Base-by-base conservation (phyloP, 495 filamentous ascomycete species). In the Parathielavia appendiculata region DNA sequence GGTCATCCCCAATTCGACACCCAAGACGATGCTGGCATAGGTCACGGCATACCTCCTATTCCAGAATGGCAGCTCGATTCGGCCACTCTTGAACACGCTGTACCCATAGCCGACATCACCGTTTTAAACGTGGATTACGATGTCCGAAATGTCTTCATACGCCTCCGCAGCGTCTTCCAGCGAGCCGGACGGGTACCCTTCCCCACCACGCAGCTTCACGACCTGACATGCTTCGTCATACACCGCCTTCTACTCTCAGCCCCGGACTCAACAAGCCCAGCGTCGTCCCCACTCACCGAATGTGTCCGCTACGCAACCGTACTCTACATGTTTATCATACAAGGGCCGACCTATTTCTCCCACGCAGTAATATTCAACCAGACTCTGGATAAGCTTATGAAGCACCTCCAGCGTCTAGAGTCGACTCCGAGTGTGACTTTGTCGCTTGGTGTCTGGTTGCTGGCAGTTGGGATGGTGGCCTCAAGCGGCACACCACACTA, bases 321-420 rank as follows among this genome's bases (percentile, higher is more conserved):
- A 5, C 61, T 80, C 5, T 79, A 76, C 66, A 79, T 82, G 76
- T 72, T 82, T 35, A 72, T 72, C 26, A 66, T 74, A 17, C 78
- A 81, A 16, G 79, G 78, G 1, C 72, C 75, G 20, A 79, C 76
- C 14, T 82, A 81, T 60, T 81, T 74, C 59, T 73, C 77, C 6
- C 79, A 82, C 52, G 74, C 58, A 0, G 68, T 67, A 19, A 66
- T 79, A 13, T 40, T 72, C 36, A 68, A 75, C 34, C 60, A 56
- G 1, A 65, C 76, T 12, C 56, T 76, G 30, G 54, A 54, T 11
- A 65, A 61, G 34, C 61, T 77, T 13, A 65, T 61, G n/a, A 19
- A 51, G 5, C 48, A 72, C 46, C 61, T 80, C 1, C 47, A 66
- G 26, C 23, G 46, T 26, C 54, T 73, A 5, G 59, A 67, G 14